Percentiles rank a stretch among this genome's conserved stretches.
Evolutionary conservation across 2,329 filamentous ascomycete species (phyloP).

Genomic region (Aspergillus persii): DNA sequence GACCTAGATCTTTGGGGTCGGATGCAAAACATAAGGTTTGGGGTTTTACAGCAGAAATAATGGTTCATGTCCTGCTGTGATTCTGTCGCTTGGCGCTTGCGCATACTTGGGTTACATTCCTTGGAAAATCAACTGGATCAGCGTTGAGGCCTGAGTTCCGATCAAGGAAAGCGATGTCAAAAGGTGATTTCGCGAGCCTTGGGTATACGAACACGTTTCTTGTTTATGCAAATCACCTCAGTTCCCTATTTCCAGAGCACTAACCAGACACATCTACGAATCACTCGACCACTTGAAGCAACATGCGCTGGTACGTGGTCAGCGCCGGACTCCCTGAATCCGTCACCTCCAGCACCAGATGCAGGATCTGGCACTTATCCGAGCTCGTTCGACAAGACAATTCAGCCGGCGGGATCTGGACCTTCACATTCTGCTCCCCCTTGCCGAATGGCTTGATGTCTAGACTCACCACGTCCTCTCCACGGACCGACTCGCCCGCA

Average conservation of each 20-base stretch:
- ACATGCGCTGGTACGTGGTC: conserved; percentile 21
- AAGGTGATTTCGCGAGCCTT: neutral
- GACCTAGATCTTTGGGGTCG: neutral
- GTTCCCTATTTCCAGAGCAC: neutral
- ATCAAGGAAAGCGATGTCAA: neutral
- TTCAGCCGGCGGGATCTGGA: conserved; percentile 18
- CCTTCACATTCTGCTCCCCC: conserved; percentile 9
- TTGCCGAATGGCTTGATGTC: conserved; percentile 12
- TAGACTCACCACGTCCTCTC: neutral
- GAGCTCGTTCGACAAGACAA: conserved; percentile 17
- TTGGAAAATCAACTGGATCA: neutral
- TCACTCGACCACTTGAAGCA: conserved; percentile 21
- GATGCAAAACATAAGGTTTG: too few species aligned
- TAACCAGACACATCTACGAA: neutral
- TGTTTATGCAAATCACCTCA: neutral
- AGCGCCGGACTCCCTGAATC: conserved; percentile 19
- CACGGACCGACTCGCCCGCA: neutral
- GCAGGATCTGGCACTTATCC: conserved; percentile 16
- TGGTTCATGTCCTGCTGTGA: neutral
- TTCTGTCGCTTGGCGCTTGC: neutral
- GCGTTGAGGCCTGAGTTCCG: too few species aligned
- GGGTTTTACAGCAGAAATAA: neutral
- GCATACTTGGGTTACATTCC: neutral
- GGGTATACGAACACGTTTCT: neutral
- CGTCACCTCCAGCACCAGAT: conserved; percentile 22